These are phyloP conservation scores for Aspergillus tubingensis DNA, from an alignment of 2,329 filamentous ascomycete genomes.

Conservation along the genomic window DNA sequence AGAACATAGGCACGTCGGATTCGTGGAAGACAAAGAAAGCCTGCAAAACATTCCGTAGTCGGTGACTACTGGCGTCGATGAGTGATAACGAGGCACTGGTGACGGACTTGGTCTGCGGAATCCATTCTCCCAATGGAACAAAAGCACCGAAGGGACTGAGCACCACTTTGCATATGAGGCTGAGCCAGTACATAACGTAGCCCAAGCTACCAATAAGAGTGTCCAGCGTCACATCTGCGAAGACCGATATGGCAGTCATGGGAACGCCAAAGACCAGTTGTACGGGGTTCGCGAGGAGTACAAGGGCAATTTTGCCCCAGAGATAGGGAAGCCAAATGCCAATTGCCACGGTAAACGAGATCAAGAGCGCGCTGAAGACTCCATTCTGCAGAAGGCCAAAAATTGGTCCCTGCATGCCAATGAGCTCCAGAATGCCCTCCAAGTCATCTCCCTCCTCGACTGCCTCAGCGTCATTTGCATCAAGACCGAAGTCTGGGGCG, in stretches of 20 bases:
- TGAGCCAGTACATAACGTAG: constrained; percentile 46
- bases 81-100: constrained; percentile 45
- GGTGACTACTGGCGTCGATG: constrained; percentile 44
- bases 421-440: constrained; percentile 91
- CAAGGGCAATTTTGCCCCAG: constrained; percentile 79
- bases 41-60: constrained; percentile 40
- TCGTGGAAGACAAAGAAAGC: constrained; percentile 47
- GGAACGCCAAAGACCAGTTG: constrained; percentile 67
- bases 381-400: constrained; percentile 90
- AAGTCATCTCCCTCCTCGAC: constrained; percentile 81
- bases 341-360: constrained; percentile 79
- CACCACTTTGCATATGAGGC: constrained; percentile 34
- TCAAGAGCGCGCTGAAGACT: constrained; percentile 87
- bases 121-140: constrained; percentile 39
- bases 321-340: constrained; percentile 93
- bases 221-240: constrained; percentile 81
- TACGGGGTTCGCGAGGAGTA: constrained; percentile 76
- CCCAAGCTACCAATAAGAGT: constrained; percentile 66
- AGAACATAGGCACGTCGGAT: constrained; percentile 73
- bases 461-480: constrained; percentile 61
- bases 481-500: constrained; percentile 62
- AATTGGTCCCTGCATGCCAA: constrained; percentile 93
- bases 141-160: constrained; percentile 38
- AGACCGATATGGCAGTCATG: constrained; percentile 68
- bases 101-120: constrained; percentile 38